A percentile compares a stretch with the other conserved stretches of the same genome.
phyloP scores from a whole-genome alignment of 805 yeast genomes.

The Spathaspora hagerdaliae region DNA sequence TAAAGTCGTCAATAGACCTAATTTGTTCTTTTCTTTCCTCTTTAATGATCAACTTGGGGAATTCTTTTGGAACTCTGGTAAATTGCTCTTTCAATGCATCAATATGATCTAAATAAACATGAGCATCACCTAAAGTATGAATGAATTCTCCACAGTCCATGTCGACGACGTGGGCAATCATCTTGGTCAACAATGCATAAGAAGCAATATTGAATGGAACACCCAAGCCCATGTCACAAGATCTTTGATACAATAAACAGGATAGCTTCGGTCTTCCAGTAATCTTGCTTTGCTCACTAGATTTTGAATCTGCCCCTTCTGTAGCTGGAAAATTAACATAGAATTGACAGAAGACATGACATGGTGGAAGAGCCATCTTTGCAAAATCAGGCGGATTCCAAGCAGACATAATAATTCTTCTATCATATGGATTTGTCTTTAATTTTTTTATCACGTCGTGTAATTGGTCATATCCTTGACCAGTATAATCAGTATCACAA shows the following conservation, averaged over 20 bases:
- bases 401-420: slow-evolving; percentile 91
- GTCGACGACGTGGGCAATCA: slow-evolving; percentile 94
- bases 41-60: slow-evolving; percentile 74
- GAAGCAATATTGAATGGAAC: slow-evolving; percentile 98
- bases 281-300: slow-evolving; percentile 8
- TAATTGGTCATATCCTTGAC: slow-evolving; percentile 89
- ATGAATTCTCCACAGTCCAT: slow-evolving; percentile 95
- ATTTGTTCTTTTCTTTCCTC: slow-evolving; percentile 49
- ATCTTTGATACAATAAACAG: slow-evolving; percentile 89
- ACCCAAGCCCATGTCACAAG: slow-evolving; percentile 99
- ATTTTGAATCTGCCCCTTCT: slow-evolving; percentile 15
- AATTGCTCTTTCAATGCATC: slow-evolving; percentile 86
- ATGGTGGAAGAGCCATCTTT: slow-evolving; percentile 97
- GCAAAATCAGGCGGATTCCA: slow-evolving; percentile 98
- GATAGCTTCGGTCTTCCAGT: slow-evolving; percentile 61
- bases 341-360: slow-evolving; percentile 95
- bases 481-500: slow-evolving; percentile 82
- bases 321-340: slow-evolving; percentile 79
- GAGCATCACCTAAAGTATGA: slow-evolving; percentile 96
- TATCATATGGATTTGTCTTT: slow-evolving; percentile 86
- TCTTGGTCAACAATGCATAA: slow-evolving; percentile 83
- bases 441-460: slow-evolving; percentile 73
- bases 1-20: slow-evolving; percentile 77
- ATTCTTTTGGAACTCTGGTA: slow-evolving; percentile 65
- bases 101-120: slow-evolving; percentile 88